These are phyloP conservation scores for Royoungia palumana DNA, from an alignment of 768 basidiomycete genomes.

Conservation along the genomic window DNA sequence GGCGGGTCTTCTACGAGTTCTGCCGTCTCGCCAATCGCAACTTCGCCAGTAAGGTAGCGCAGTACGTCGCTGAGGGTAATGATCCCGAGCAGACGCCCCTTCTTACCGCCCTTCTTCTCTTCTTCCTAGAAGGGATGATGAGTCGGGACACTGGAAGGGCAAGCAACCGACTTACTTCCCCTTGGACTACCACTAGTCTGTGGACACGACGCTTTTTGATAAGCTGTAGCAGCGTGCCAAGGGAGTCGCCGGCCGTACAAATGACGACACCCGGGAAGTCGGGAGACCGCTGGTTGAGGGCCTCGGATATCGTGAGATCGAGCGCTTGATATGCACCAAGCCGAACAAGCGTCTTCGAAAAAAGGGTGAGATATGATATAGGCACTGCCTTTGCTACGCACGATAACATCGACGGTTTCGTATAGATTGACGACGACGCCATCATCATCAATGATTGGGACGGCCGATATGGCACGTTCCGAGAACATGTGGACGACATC, in stretches of 20 bases:
- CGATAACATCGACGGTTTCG: slow-evolving; percentile 98
- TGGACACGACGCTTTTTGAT: slow-evolving; percentile 94
- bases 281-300: slow-evolving; percentile 84
- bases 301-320: slow-evolving; percentile 90
- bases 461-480: slow-evolving; percentile 90
- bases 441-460: slow-evolving; percentile 91
- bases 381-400: slow-evolving; percentile 30
- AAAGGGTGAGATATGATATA: slow-evolving; percentile 1
- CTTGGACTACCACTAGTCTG: slow-evolving; percentile 92
- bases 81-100: slow-evolving; percentile 79
- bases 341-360: slow-evolving; percentile 80
- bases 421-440: slow-evolving; percentile 95
- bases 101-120: slow-evolving; percentile 74
- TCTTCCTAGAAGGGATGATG: slow-evolving; percentile 55
- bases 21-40: slow-evolving; percentile 46
- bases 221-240: slow-evolving; percentile 85
- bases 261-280: slow-evolving; percentile 98
- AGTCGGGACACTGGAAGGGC: not conserved
- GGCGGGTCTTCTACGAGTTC: slow-evolving; percentile 35
- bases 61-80: slow-evolving; percentile 89
- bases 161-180: slow-evolving; percentile 53
- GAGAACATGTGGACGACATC: slow-evolving; percentile 99
- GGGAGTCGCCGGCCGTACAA: slow-evolving; percentile 88
- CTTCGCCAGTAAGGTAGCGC: slow-evolving; percentile 72
- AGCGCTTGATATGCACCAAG: slow-evolving; percentile 94